Conservation (phyloP, 352 stramenopile species). For the Phytophthora crassamura region DNA sequence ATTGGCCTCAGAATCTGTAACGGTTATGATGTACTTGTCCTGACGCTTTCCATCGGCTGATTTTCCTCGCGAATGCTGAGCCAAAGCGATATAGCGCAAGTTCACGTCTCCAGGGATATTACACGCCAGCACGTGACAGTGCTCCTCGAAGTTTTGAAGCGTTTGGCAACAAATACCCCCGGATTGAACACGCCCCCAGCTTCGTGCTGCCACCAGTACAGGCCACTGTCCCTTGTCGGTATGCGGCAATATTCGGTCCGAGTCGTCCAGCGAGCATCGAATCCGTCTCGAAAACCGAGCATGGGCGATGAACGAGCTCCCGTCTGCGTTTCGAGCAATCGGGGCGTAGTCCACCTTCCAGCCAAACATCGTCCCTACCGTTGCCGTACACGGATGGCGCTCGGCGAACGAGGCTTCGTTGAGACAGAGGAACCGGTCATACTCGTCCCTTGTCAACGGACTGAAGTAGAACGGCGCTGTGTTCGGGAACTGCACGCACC, state of each 20-base stretch:
- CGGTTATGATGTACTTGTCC: conserved; percentile 30
- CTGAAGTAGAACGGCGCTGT: conserved; percentile 19
- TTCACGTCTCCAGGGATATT: conserved; percentile 24
- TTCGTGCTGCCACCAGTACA: conserved; percentile 11
- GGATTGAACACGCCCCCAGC: conserved; percentile 26
- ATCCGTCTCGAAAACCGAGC: conserved; percentile 15
- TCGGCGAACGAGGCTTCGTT: background rate
- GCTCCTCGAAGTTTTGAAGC: conserved; percentile 25
- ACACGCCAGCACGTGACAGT: conserved; percentile 26
- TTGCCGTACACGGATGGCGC: conserved; percentile 3
- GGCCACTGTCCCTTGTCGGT: conserved; percentile 22
- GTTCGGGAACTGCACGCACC: conserved; percentile 5
- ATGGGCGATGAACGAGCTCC: conserved; percentile 8
- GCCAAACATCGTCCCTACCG: conserved; percentile 14
- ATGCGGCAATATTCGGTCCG: conserved; percentile 12
- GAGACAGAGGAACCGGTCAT: background rate
- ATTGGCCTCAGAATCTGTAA: conserved; percentile 9
- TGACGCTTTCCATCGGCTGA: conserved; percentile 40
- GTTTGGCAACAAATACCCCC: conserved; percentile 12
- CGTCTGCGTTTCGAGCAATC: background rate
- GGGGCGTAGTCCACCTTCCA: conserved; percentile 23
- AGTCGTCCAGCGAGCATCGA: conserved; percentile 13
- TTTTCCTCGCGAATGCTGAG: conserved; percentile 1
- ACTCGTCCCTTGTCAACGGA: conserved; percentile 17
- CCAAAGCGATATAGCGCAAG: conserved; percentile 32